These are phyloP conservation scores for Platismatia glauca DNA, from an alignment of 495 filamentous ascomycete species.

Conservation along the genomic window DNA sequence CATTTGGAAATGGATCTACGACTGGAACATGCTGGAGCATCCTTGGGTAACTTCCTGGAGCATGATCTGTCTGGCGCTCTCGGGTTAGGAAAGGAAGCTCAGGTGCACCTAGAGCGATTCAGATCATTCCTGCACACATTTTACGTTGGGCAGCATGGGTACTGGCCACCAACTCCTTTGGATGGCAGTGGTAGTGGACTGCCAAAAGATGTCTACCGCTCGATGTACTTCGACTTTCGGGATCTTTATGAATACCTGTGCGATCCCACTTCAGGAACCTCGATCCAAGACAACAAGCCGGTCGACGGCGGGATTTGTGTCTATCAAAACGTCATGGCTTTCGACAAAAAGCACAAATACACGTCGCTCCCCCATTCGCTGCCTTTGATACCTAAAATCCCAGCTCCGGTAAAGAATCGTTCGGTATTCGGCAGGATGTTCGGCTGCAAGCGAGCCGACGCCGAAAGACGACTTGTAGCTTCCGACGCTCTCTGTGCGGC, in stretches of 20 bases:
- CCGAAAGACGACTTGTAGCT: slow-evolving; percentile 25
- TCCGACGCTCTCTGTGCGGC: slow-evolving; percentile 31
- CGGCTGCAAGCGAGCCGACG: slow-evolving; percentile 25
- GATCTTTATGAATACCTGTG: slow-evolving; percentile 54
- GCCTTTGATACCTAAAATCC: slow-evolving; percentile 46
- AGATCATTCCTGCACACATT: slow-evolving; percentile 51
- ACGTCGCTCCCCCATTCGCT: slow-evolving; percentile 46
- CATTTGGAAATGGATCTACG: slow-evolving; percentile 54
- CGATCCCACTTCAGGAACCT: slow-evolving; percentile 39
- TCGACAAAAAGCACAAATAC: slow-evolving; percentile 48
- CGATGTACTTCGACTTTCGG: slow-evolving; percentile 55
- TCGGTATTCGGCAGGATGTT: slow-evolving; percentile 24
- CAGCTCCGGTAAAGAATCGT: slow-evolving; percentile 1
- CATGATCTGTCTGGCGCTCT: slow-evolving; percentile 49
- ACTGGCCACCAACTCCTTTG: slow-evolving; percentile 48
- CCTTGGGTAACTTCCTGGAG: slow-evolving; percentile 50
- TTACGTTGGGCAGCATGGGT: slow-evolving; percentile 52
- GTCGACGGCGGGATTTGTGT: slow-evolving; percentile 52
- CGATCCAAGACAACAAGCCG: slow-evolving; percentile 32
- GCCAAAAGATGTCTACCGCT: slow-evolving; percentile 40
- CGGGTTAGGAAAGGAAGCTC: slow-evolving; percentile 41
- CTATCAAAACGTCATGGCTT: slow-evolving; percentile 47
- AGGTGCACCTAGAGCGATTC: slow-evolving; percentile 54
- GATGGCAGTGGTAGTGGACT: slow-evolving; percentile 34
- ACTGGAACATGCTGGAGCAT: slow-evolving; percentile 38